Evolutionary conservation across 495 filamentous ascomycete genomes (phyloP).

Genomic region (Penicillium atrosanguineum): DNA sequence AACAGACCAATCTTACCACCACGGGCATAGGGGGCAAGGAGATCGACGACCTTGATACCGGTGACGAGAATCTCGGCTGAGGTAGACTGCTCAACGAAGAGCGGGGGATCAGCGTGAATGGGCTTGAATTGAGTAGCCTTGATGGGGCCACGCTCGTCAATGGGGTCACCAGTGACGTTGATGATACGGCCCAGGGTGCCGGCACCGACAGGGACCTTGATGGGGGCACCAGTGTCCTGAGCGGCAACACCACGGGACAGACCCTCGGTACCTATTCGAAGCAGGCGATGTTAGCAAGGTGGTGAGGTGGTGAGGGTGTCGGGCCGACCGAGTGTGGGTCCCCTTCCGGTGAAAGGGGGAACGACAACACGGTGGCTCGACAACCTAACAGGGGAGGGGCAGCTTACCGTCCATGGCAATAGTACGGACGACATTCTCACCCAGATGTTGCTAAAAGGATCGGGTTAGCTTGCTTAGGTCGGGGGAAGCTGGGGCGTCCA

Average conservation of each 20-base stretch:
- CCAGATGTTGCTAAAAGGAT: slow-evolving; percentile 85
- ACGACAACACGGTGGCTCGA: slow-evolving; percentile 24
- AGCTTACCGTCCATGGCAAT: slow-evolving; percentile 99
- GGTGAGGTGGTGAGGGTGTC: slow-evolving; percentile 4
- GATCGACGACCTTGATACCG: slow-evolving; percentile 99
- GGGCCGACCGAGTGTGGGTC: slow-evolving; percentile 23
- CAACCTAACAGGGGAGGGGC: slow-evolving; percentile 2
- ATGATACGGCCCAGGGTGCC: slow-evolving; percentile 98
- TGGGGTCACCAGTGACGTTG: slow-evolving; percentile 99
- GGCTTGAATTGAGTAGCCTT: slow-evolving; percentile 82
- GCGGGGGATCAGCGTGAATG: slow-evolving; percentile 91
- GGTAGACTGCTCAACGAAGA: slow-evolving; percentile 92
- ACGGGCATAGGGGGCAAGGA: slow-evolving; percentile 98
- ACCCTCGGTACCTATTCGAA: slow-evolving; percentile 87
- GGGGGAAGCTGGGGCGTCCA: slow-evolving; percentile 22
- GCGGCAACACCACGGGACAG: slow-evolving; percentile 85
- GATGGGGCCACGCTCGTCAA: slow-evolving; percentile 98
- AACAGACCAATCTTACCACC: slow-evolving; percentile 99
- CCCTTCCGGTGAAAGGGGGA: slow-evolving; percentile 15
- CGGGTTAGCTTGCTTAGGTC: slow-evolving; percentile 22
- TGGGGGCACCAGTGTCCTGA: slow-evolving; percentile 87
- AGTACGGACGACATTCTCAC: slow-evolving; percentile 97
- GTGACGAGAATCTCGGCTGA: slow-evolving; percentile 94
- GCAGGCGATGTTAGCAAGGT: neutral
- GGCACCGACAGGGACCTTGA: slow-evolving; percentile 94